Base-by-base conservation (phyloP, 805 yeast genomes). In the Metschnikowia hibisci region DNA sequence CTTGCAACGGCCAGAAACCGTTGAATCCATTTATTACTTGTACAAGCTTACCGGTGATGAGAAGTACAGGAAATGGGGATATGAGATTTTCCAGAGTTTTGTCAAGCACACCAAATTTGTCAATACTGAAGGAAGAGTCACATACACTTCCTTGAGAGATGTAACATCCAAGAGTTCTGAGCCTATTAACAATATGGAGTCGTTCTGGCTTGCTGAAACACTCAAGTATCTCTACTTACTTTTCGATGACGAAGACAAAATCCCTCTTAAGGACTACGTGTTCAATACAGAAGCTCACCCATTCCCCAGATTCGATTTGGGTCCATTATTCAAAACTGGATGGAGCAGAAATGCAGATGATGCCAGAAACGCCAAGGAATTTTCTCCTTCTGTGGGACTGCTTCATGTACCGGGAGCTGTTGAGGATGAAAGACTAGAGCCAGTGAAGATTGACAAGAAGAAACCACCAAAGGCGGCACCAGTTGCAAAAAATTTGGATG, bases 201-300 rank as follows among this genome's bases (percentile, higher is more conserved):
- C 95, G 15, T 88, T 87, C 71, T 90, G 97, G 97, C 72, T 87
- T 39, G 90, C 96, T 2, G 96, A 90, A 62, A 90, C 97, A 3
- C 74, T 90, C 59, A 90, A 90, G 63, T 90, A 89, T 63, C 69
- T 89, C 32, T 53, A 53, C 46, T 47, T 53, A 38, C 43, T 54
- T 34, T 54, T 54, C 64, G 93, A 86, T 51, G 81, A 80, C 53
- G 72, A 73, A 13, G 70, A 76, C 48, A 73, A 79, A 43, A 64
- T 85, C 50, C 88, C 90, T 25, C 67, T 89, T 52, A 78, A 77
- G 36, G 66, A 81, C 45, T 76, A 81, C 42, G 88, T 90, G 5
- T 87, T 87, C 71, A 90, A 87, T 66, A 88, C 96, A 1, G 96
- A 89, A 59, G 97, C 95, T 0, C 97, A 89, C 61, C 93, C 96